Evolutionary conservation across 257 asterid species (phyloP).

Genomic region (Eucommia ulmoides): DNA sequence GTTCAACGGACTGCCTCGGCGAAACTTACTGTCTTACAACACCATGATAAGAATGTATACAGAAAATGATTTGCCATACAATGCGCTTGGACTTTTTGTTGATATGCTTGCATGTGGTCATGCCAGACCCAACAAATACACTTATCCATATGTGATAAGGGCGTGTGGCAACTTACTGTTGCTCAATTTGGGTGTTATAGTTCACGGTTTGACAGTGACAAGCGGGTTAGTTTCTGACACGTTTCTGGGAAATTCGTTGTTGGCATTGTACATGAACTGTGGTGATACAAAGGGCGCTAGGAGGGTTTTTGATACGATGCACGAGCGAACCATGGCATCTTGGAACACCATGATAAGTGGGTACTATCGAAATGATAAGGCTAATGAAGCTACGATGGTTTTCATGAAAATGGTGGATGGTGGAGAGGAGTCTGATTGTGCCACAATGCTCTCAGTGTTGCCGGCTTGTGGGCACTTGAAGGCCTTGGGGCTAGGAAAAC

Average conservation of each 20-base stretch:
- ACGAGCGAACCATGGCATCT: constrained; percentile 40
- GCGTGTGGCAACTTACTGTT: constrained; percentile 53
- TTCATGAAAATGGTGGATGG: constrained; percentile 42
- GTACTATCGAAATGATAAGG: constrained; percentile 31
- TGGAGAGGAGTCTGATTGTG: constrained; percentile 52
- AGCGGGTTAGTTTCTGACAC: constrained; percentile 32
- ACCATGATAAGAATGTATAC: constrained; percentile 53
- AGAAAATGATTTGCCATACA: constrained; percentile 40
- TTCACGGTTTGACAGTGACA: constrained; percentile 57
- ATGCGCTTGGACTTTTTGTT: constrained; percentile 44
- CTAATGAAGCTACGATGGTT: constrained; percentile 42
- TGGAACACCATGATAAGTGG: constrained; percentile 99
- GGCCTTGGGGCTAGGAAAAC: constrained; percentile 44
- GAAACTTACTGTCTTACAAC: constrained; percentile 44
- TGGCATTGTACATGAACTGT: constrained; percentile 81
- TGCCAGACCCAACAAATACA: constrained; percentile 38
- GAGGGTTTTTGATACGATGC: constrained; percentile 46
- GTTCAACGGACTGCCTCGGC: constrained; percentile 59
- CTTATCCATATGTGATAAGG: constrained; percentile 56
- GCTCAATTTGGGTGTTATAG: constrained; percentile 45
- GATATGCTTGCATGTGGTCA: constrained; percentile 50
- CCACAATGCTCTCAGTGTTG: constrained; percentile 64
- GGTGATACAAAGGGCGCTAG: constrained; percentile 52
- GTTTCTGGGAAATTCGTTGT: constrained; percentile 71
- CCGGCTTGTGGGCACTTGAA: constrained; percentile 70